A percentile compares a stretch with the other conserved stretches of the same genome.
These are phyloP conservation scores for Chalciporus chontae DNA, from an alignment of 768 basidiomycete genomes.

Conservation along the genomic window DNA sequence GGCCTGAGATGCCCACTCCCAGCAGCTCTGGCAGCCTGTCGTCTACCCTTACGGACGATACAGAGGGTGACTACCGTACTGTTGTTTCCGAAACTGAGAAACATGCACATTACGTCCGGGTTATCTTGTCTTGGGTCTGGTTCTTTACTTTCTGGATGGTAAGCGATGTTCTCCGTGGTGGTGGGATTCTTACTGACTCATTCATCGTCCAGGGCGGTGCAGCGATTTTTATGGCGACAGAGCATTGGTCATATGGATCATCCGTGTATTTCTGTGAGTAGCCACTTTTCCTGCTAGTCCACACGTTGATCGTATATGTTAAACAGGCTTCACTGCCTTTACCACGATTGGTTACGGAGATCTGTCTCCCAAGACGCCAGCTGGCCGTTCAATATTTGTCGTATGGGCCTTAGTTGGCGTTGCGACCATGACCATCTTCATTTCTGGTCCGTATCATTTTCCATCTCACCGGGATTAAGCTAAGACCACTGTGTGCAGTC, in stretches of 20 bases:
- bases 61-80: constrained; percentile 14
- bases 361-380: constrained; percentile 53
- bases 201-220: constrained; percentile 50
- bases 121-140: constrained; percentile 50
- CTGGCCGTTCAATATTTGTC: constrained; percentile 73
- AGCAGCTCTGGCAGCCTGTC: constrained; percentile 11
- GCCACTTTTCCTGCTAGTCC: neutral
- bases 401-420: constrained; percentile 78
- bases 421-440: constrained; percentile 69
- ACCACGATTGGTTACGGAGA: constrained; percentile 76
- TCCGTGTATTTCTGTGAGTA: constrained; percentile 71
- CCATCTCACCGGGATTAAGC: neutral
- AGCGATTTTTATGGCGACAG: constrained; percentile 63
- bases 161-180: constrained; percentile 13
- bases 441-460: constrained; percentile 50
- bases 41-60: constrained; percentile 5
- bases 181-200: neutral
- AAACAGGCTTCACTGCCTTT: constrained; percentile 67
- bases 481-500: constrained; percentile 38
- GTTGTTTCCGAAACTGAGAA: constrained; percentile 39
- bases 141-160: constrained; percentile 83
- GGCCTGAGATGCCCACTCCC: neutral
- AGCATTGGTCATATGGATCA: constrained; percentile 60
- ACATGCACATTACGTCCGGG: constrained; percentile 54
- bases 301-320: neutral